phyloP scores from a whole-genome alignment of 192 early-diverging fungal genomes.

The Pilaira anomala region DNA sequence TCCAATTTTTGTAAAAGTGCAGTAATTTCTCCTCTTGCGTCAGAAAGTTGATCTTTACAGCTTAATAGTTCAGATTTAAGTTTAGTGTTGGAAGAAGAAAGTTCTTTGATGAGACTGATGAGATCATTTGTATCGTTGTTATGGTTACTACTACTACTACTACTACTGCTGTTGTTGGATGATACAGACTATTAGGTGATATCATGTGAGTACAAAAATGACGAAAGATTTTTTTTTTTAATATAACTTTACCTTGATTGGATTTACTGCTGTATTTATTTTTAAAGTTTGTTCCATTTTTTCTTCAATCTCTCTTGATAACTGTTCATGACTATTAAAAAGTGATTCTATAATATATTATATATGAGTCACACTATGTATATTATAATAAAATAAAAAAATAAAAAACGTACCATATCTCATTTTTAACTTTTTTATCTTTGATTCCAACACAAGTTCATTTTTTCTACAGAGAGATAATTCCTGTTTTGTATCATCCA shows the following conservation, averaged over 20 bases:
- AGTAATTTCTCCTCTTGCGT: slow-evolving; percentile 6
- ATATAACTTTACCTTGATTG: not conserved
- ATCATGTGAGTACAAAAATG: not conserved
- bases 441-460: slow-evolving; percentile 37
- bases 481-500: slow-evolving; percentile 46
- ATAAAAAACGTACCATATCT: slow-evolving; percentile 35
- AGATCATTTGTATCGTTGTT: slow-evolving; percentile 39
- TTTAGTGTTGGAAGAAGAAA: slow-evolving; percentile 52
- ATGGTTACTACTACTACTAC: too few species aligned
- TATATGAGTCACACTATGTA: not conserved
- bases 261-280: not conserved
- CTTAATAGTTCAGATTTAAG: slow-evolving; percentile 38
- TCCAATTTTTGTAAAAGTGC: slow-evolving; percentile 2
- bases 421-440: slow-evolving; percentile 38
- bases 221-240: not conserved
- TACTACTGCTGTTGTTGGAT: not conserved
- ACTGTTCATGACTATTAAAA: slow-evolving; percentile 27
- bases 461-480: slow-evolving; percentile 31
- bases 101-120: slow-evolving; percentile 54
- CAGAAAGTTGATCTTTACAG: slow-evolving; percentile 10
- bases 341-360: slow-evolving; percentile 30
- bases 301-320: slow-evolving; percentile 13
- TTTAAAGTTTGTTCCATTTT: slow-evolving; percentile 1
- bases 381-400: too few species aligned
- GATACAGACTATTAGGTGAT: not conserved